These are phyloP conservation scores for Besnoitia besnoiti DNA, from an alignment of 169 alveolate species.

Conservation along the genomic window DNA sequence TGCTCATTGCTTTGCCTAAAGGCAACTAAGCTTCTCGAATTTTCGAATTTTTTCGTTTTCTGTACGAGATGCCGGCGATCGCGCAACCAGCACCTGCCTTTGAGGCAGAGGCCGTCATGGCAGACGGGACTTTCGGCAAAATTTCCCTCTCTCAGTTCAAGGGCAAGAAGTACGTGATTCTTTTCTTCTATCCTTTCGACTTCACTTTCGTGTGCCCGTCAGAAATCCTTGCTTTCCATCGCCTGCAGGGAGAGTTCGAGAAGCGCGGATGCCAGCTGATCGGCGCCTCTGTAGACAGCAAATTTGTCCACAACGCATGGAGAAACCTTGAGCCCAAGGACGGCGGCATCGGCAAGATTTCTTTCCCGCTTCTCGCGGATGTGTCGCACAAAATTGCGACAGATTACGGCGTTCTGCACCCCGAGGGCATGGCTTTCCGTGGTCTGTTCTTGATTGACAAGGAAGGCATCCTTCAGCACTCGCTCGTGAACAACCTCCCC, in stretches of 20 bases:
- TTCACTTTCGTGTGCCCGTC: constrained; percentile 99
- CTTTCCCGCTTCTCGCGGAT: constrained; percentile 95
- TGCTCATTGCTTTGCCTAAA: too few relatives aligned
- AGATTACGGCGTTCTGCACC: constrained; percentile 93
- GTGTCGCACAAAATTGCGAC: constrained; percentile 89
- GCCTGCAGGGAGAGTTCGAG: constrained; percentile 92
- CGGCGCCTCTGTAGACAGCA: constrained; percentile 97
- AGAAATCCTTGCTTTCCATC: constrained; percentile 96
- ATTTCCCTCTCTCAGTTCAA: constrained; percentile 90
- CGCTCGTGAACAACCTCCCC: constrained; percentile 96
- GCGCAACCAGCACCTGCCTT: constrained; percentile 93
- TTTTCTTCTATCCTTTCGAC: constrained; percentile 99
- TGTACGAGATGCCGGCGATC: constrained; percentile 4
- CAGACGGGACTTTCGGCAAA: constrained; percentile 91
- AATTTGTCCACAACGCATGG: constrained; percentile 96
- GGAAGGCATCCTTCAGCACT: constrained; percentile 95
- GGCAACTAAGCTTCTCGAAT: too few relatives aligned
- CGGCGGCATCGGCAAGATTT: constrained; percentile 96
- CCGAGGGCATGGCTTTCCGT: constrained; percentile 95
- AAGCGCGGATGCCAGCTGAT: constrained; percentile 77
- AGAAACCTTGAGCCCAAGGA: constrained; percentile 92
- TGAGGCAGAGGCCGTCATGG: constrained; percentile 94
- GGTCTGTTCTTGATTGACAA: constrained; percentile 98
- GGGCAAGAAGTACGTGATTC: constrained; percentile 95
- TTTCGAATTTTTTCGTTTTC: neutral